Evolutionary conservation across 75 land plant species (phyloP).

Genomic region (Isoetes taiwanensis): DNA sequence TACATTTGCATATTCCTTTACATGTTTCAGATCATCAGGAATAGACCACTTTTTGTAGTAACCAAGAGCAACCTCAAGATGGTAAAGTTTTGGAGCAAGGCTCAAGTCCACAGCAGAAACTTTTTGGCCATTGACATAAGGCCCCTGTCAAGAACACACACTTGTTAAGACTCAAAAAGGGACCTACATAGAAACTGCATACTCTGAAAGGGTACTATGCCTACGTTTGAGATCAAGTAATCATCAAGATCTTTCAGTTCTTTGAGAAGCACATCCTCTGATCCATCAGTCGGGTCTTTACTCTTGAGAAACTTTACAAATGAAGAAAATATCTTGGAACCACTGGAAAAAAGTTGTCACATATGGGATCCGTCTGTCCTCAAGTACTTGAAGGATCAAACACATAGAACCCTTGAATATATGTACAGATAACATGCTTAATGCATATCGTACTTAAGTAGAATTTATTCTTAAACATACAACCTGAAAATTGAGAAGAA

Average conservation of each 20-base stretch:
- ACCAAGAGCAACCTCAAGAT: conserved; percentile 55
- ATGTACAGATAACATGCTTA: no score
- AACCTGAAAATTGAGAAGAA: no score
- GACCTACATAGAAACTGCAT: background rate
- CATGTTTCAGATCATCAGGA: conserved; percentile 39
- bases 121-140: conserved; percentile 49
- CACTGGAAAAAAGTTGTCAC: conserved; percentile 30
- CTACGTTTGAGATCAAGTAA: conserved; percentile 59
- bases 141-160: conserved; percentile 36
- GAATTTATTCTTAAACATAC: no score
- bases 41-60: conserved; percentile 74
- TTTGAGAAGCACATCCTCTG: conserved; percentile 52
- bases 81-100: conserved; percentile 75
- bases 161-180: background rate
- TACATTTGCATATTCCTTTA: conserved; percentile 50
- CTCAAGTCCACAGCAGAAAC: conserved; percentile 69
- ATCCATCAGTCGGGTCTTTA: conserved; percentile 72
- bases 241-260: conserved; percentile 68
- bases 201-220: conserved; percentile 1
- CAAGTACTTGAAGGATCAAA: no score
- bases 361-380: no score
- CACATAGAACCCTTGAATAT: no score
- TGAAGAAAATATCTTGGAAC: conserved; percentile 52
- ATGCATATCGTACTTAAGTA: no score
- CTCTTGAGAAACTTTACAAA: conserved; percentile 69